phyloP scores from a whole-genome alignment of 345 rosid species.

The Microcos paniculata region DNA sequence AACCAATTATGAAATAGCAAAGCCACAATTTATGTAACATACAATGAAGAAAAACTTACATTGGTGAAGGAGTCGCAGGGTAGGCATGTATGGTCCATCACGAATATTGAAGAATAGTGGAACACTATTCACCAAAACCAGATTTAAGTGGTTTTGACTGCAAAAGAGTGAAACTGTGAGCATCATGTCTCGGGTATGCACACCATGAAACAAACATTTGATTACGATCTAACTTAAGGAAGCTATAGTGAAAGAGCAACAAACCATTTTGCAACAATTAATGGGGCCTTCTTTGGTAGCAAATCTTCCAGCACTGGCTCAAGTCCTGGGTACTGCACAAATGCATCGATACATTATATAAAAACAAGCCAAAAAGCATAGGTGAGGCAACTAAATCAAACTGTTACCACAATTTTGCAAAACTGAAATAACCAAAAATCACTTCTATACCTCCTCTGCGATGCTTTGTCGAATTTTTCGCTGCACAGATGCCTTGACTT shows the following conservation, averaged over 20 bases:
- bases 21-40: conserved; percentile 1
- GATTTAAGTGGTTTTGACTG: conserved; percentile 95
- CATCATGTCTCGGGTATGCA: neutral
- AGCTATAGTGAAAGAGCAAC: conserved; percentile 22
- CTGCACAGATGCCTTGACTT: conserved; percentile 98
- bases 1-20: neutral
- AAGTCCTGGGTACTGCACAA: conserved; percentile 86
- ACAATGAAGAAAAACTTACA: conserved; percentile 44
- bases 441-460: conserved; percentile 74
- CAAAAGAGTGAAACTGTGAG: conserved; percentile 23
- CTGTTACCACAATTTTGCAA: neutral
- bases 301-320: conserved; percentile 93
- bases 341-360: neutral
- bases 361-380: conserved; percentile 5
- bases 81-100: conserved; percentile 99
- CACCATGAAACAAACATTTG: neutral
- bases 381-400: neutral
- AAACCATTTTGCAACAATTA: conserved; percentile 89
- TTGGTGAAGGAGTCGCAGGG: conserved; percentile 91
- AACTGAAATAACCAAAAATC: conserved; percentile 2
- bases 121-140: conserved; percentile 87
- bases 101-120: conserved; percentile 95
- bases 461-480: conserved; percentile 93
- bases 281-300: conserved; percentile 90
- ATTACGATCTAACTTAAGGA: neutral